A percentile compares a stretch with the other conserved stretches of the same genome.
These are phyloP conservation scores for Rhytidiadelphus loreus DNA, from an alignment of 225 moss, liverwort and hornwort genomes.

Conservation along the genomic window DNA sequence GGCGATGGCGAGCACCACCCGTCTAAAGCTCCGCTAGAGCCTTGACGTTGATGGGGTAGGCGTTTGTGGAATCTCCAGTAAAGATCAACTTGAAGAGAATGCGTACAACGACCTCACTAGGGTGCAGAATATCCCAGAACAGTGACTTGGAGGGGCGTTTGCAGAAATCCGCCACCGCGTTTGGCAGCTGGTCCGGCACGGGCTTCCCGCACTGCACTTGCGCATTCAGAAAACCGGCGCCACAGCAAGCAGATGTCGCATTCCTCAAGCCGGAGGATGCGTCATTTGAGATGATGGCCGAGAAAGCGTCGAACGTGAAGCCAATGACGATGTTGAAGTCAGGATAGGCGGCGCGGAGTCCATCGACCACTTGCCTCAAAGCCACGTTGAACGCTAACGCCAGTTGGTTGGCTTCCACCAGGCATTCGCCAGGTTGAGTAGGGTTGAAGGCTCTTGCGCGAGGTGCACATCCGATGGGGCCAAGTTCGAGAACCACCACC, in stretches of 20 bases:
- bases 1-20: background rate
- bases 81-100: conserved; percentile 3
- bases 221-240: conserved; percentile 29
- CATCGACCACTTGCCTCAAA: conserved; percentile 21
- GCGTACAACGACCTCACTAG: conserved; percentile 1
- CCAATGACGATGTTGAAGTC: conserved; percentile 9
- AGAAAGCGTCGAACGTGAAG: background rate
- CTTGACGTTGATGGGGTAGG: background rate
- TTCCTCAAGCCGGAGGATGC: conserved; percentile 10
- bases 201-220: conserved; percentile 28
- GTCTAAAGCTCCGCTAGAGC: conserved; percentile 4
- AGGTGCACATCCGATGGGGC: conserved; percentile 20
- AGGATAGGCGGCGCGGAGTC: background rate
- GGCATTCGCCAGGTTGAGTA: conserved; percentile 8
- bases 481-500: background rate
- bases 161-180: conserved; percentile 2
- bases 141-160: conserved; percentile 14
- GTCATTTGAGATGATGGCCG: conserved; percentile 11
- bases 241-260: conserved; percentile 15
- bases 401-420: conserved; percentile 6
- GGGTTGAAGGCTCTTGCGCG: background rate
- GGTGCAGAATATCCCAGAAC: conserved; percentile 29
- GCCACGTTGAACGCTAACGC: conserved; percentile 24
- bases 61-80: conserved; percentile 1
- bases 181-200: background rate